Conservation (phyloP, 2,329 filamentous ascomycete species). For the Kalaharituber pfeilii region DNA sequence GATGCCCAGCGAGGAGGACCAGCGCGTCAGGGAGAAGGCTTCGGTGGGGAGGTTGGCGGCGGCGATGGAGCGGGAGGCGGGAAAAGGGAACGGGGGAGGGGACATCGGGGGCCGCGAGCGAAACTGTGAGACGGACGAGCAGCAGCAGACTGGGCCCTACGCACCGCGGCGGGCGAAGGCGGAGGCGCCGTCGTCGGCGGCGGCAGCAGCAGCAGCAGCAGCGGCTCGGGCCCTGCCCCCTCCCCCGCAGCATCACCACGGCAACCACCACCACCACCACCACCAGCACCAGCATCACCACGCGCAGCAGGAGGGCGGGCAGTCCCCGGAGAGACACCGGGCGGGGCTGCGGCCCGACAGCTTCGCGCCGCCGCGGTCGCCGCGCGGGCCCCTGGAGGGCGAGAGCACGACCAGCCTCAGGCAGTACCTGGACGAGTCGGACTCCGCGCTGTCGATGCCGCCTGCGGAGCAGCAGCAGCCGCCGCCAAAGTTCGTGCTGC, state of each 20-base stretch:
- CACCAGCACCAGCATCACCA: neutral
- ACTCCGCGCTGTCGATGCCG: neutral
- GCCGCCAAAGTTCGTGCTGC: neutral
- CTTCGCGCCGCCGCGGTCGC: neutral
- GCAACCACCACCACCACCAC: too few species aligned
- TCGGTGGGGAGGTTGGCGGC: neutral
- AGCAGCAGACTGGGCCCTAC: neutral
- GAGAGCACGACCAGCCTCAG: neutral
- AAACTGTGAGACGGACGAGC: neutral
- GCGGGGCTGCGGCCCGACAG: neutral
- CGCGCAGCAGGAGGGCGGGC: neutral
- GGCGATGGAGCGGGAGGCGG: neutral
- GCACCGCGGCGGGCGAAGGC: neutral
- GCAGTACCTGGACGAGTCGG: neutral
- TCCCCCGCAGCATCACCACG: neutral
- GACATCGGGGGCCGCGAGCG: neutral
- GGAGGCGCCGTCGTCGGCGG: neutral
- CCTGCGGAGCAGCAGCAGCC: neutral
- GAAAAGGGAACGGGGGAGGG: slow-evolving; percentile 1
- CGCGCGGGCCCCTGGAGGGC: neutral
- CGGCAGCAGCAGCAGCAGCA: neutral
- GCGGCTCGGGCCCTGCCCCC: too few species aligned
- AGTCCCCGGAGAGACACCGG: neutral
- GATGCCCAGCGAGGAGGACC: slow-evolving; percentile 1
- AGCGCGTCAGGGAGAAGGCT: neutral